A percentile compares a stretch with the other conserved stretches of the same genome.
Evolutionary conservation across 257 asterid genomes (phyloP).

Genomic region (Fraxinus americana): DNA sequence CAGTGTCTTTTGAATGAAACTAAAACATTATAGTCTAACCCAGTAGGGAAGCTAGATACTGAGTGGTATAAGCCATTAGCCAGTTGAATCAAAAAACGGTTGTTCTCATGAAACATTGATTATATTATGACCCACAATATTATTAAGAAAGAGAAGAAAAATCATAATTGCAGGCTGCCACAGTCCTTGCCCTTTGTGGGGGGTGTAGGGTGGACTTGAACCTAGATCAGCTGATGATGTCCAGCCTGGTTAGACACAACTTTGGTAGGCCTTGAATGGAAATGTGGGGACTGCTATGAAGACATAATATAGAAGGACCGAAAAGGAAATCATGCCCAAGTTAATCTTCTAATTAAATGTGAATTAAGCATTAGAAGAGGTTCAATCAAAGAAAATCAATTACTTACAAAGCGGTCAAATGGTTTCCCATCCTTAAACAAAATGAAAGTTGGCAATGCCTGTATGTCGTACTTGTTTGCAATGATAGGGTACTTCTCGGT

Average conservation of each 20-base stretch:
- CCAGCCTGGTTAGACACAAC: not conserved
- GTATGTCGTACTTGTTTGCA: conserved; percentile 73
- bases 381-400: conserved; percentile 11
- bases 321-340: not conserved
- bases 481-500: conserved; percentile 83
- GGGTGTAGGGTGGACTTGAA: not conserved
- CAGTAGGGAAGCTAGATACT: not conserved
- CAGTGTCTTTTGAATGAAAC: not conserved
- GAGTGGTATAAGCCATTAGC: too few relatives aligned
- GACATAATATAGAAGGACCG: not conserved
- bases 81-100: too few relatives aligned
- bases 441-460: conserved; percentile 91
- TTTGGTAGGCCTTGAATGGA: not conserved
- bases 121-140: too few relatives aligned
- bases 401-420: conserved; percentile 84
- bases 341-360: not conserved
- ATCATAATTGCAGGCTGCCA: too few relatives aligned
- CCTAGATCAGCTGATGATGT: not conserved
- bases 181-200: not conserved
- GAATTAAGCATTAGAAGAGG: conserved; percentile 10
- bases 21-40: too few relatives aligned
- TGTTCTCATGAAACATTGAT: too few relatives aligned
- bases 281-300: not conserved
- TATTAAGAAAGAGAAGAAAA: too few relatives aligned
- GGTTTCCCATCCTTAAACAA: conserved; percentile 88